Conservation (phyloP, 2,329 filamentous ascomycete species). For the Neoarthrinium moseri region DNA sequence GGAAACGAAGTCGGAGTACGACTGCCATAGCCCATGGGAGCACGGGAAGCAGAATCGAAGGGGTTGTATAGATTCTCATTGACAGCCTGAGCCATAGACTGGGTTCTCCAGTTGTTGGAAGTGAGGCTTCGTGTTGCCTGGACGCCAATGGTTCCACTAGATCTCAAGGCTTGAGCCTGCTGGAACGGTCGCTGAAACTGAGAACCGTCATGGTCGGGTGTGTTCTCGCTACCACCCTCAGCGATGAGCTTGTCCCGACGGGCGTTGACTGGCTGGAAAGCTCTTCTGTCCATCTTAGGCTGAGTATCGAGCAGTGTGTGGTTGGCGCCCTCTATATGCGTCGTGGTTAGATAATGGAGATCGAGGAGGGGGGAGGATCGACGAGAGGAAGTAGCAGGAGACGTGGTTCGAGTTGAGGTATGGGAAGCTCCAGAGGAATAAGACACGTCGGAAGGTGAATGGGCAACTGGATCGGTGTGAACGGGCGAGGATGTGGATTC, state of each 20-base stretch:
- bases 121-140: conserved; percentile 19
- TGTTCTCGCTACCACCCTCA: conserved; percentile 18
- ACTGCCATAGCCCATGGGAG: conserved; percentile 8
- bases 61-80: conserved; percentile 13
- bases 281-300: conserved; percentile 25
- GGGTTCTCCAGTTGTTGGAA: conserved; percentile 28
- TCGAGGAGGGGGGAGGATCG: conserved; percentile 20
- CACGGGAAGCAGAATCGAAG: conserved; percentile 15
- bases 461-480: conserved; percentile 16
- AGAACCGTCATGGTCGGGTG: conserved; percentile 9
- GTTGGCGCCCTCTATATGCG: conserved; percentile 19
- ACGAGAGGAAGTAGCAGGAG: conserved; percentile 19
- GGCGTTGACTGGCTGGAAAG: conserved; percentile 27
- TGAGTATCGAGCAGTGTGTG: conserved; percentile 16
- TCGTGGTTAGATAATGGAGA: conserved; percentile 14
- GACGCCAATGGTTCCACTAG: conserved; percentile 13
- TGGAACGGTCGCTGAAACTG: conserved; percentile 13
- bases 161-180: conserved; percentile 15
- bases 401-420: conserved; percentile 24
- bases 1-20: conserved; percentile 12
- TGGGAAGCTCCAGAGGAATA: conserved; percentile 25
- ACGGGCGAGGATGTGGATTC: conserved; percentile 17
- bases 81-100: conserved; percentile 18
- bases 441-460: conserved; percentile 25
- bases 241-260: conserved; percentile 22